A percentile compares a stretch with the other conserved stretches of the same genome.
phyloP scores from a whole-genome alignment of 1,284 basidiomycete genomes.

The Ceratobasidium theobromae region DNA sequence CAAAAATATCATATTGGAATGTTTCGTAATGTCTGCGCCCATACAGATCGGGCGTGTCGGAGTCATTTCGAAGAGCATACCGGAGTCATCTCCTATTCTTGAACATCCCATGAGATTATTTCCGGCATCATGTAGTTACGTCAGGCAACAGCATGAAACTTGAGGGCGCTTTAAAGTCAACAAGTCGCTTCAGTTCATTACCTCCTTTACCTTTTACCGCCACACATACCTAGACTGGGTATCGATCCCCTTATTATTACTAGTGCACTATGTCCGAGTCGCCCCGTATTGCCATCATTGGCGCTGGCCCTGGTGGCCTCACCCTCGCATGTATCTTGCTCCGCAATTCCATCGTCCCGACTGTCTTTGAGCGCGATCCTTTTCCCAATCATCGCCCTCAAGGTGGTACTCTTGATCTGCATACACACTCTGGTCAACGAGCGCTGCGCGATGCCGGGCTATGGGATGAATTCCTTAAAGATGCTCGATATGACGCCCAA shows the following conservation, averaged over 20 bases:
- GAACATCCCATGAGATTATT: too few relatives aligned
- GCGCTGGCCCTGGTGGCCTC: conserved; percentile 47
- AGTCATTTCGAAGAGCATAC: too few relatives aligned
- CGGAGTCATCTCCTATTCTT: too few relatives aligned
- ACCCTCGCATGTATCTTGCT: conserved; percentile 46
- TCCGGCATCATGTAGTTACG: too few relatives aligned
- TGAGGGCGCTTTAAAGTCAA: too few relatives aligned
- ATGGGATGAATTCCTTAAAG: conserved; percentile 40
- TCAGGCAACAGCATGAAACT: too few relatives aligned
- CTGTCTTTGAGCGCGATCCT: conserved; percentile 45
- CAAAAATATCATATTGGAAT: background rate
- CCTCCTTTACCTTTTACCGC: background rate
- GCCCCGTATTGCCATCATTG: conserved; percentile 42
- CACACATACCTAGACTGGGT: background rate
- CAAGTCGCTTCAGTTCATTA: too few relatives aligned
- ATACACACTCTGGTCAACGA: conserved; percentile 44
- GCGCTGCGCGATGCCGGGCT: conserved; percentile 43
- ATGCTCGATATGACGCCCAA: conserved; percentile 41
- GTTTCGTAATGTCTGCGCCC: background rate
- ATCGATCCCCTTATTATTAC: too few relatives aligned
- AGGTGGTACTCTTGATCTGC: conserved; percentile 49
- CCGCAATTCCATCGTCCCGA: conserved; percentile 40
- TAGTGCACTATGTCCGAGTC: background rate
- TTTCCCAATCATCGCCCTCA: conserved; percentile 42
- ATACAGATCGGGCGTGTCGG: background rate